phyloP scores from a whole-genome alignment of 257 asterid genomes.

The Lycium ferocissimum region DNA sequence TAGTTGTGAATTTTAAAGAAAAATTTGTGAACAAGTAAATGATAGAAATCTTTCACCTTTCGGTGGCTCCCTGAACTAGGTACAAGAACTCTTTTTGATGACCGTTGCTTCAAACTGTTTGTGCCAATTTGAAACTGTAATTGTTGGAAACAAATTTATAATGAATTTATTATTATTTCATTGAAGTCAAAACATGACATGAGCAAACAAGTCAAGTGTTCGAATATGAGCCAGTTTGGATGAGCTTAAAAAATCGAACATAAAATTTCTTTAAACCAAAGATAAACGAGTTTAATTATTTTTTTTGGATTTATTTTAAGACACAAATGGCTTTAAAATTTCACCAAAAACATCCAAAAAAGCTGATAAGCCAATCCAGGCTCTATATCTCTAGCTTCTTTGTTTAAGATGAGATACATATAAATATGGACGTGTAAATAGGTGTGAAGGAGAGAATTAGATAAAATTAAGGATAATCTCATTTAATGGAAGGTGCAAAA shows the following conservation, averaged over 20 bases:
- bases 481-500: too few relatives aligned
- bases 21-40: neutral
- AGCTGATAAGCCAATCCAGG: too few relatives aligned
- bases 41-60: neutral
- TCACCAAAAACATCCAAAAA: too few relatives aligned
- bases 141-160: neutral
- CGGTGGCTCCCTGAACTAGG: conserved; percentile 30
- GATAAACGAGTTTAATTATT: too few relatives aligned
- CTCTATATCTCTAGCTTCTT: neutral
- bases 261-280: too few relatives aligned
- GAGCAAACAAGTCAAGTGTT: neutral
- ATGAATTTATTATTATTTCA: neutral
- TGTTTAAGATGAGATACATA: neutral
- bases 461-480: too few relatives aligned
- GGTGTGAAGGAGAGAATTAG: too few relatives aligned
- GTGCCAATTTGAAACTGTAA: conserved; percentile 4
- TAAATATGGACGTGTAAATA: too few relatives aligned
- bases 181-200: neutral
- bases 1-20: neutral
- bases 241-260: too few relatives aligned
- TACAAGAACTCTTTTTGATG: conserved; percentile 4
- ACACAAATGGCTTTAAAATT: too few relatives aligned
- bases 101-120: neutral
- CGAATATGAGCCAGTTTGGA: neutral
- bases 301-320: too few relatives aligned